A percentile compares a stretch with the other conserved stretches of the same genome.
phyloP scores from a whole-genome alignment of 176 grass and related monocot genomes.

The Aegilops speltoides region DNA sequence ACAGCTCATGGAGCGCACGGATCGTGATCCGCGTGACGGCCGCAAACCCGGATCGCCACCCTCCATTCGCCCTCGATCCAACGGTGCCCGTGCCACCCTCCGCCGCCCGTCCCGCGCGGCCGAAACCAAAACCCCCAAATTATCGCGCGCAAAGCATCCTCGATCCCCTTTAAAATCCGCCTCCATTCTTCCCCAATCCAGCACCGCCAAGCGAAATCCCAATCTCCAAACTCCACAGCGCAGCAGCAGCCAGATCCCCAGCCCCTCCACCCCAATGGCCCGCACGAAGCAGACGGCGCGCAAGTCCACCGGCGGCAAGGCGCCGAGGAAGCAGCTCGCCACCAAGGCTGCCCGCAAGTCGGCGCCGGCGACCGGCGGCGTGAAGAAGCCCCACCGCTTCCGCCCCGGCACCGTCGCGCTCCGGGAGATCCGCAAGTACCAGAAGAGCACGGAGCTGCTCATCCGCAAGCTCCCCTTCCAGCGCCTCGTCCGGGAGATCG shows the following conservation, averaged over 20 bases:
- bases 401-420: conserved; percentile 64
- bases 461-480: conserved; percentile 83
- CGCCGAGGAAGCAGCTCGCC: conserved; percentile 61
- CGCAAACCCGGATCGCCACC: not conserved
- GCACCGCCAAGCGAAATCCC: too few species aligned
- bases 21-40: not conserved
- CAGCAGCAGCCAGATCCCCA: too few species aligned
- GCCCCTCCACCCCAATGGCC: not conserved
- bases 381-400: conserved; percentile 79
- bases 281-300: too few species aligned
- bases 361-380: conserved; percentile 53
- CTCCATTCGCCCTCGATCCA: not conserved
- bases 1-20: not conserved
- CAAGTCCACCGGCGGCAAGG: conserved; percentile 76
- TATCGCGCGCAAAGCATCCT: not conserved
- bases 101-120: not conserved
- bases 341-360: conserved; percentile 68
- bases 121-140: not conserved
- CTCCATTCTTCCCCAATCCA: not conserved
- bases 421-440: conserved; percentile 76
- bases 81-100: not conserved
- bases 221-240: too few species aligned
- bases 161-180: not conserved
- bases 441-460: conserved; percentile 78
- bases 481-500: conserved; percentile 62